Conservation (phyloP, 768 basidiomycete genomes). For the Tulasnella sp. region DNA sequence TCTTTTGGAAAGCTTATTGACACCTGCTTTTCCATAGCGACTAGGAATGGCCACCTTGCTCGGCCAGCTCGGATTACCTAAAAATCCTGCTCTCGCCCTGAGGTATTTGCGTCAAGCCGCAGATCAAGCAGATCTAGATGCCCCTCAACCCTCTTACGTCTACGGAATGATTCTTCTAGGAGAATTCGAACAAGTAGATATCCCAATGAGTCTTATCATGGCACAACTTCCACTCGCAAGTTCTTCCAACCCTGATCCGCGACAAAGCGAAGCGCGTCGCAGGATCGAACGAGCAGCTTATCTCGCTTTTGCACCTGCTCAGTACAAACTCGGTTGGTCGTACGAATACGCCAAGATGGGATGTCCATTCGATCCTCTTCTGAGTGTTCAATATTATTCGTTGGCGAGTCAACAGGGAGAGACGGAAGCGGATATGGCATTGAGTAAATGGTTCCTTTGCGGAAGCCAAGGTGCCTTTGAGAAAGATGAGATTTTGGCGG, state of each 20-base stretch:
- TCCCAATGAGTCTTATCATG: slow-evolving; percentile 39
- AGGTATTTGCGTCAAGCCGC: slow-evolving; percentile 69
- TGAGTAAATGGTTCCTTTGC: slow-evolving; percentile 95
- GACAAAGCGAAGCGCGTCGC: slow-evolving; percentile 49
- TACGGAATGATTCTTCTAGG: slow-evolving; percentile 75
- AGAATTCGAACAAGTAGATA: slow-evolving; percentile 59
- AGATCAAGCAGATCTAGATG: slow-evolving; percentile 52
- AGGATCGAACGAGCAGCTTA: slow-evolving; percentile 78
- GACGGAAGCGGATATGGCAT: slow-evolving; percentile 89
- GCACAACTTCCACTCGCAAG: slow-evolving; percentile 39
- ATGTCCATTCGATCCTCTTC: slow-evolving; percentile 74
- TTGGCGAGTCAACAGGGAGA: slow-evolving; percentile 76
- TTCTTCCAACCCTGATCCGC: slow-evolving; percentile 27
- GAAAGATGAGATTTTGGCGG: slow-evolving; percentile 75
- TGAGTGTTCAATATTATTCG: slow-evolving; percentile 83
- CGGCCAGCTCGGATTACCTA: slow-evolving; percentile 62
- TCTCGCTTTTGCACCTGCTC: slow-evolving; percentile 64
- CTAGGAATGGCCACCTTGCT: slow-evolving; percentile 88
- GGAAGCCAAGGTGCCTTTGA: slow-evolving; percentile 62
- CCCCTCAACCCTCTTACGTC: slow-evolving; percentile 79
- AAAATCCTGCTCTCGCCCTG: slow-evolving; percentile 44
- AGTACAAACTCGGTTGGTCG: slow-evolving; percentile 85
- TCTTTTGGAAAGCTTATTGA: slow-evolving; percentile 10
- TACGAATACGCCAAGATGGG: slow-evolving; percentile 84
- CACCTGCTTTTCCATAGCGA: slow-evolving; percentile 35